phyloP scores from a whole-genome alignment of 2,329 filamentous ascomycete species.

The Colletotrichum endophyticum region DNA sequence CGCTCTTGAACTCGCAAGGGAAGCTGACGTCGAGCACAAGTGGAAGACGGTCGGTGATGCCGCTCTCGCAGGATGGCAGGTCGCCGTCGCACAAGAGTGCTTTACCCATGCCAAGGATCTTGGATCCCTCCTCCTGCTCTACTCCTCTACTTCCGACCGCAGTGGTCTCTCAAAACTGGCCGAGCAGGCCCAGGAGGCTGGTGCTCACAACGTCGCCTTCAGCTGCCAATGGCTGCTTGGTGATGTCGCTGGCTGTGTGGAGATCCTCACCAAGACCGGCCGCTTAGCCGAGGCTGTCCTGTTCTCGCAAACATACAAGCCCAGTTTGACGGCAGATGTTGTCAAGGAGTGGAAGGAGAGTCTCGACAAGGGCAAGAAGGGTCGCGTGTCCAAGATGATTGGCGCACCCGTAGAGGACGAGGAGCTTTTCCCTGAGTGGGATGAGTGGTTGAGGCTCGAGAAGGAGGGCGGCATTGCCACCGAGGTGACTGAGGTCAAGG shows the following conservation, averaged over 20 bases:
- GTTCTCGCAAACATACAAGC: slow-evolving; percentile 95
- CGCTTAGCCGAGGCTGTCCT: slow-evolving; percentile 85
- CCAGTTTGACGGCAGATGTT: slow-evolving; percentile 71
- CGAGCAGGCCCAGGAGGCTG: slow-evolving; percentile 74
- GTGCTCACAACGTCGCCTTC: slow-evolving; percentile 92
- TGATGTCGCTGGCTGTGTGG: slow-evolving; percentile 81
- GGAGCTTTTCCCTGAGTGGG: slow-evolving; percentile 96
- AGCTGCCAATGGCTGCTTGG: slow-evolving; percentile 87
- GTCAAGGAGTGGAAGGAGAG: slow-evolving; percentile 82
- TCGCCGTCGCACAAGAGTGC: slow-evolving; percentile 88
- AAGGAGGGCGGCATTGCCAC: slow-evolving; percentile 63
- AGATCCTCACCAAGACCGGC: slow-evolving; percentile 79
- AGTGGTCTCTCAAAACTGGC: slow-evolving; percentile 77
- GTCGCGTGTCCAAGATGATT: slow-evolving; percentile 81
- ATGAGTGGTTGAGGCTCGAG: slow-evolving; percentile 85
- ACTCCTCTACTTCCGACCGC: slow-evolving; percentile 83
- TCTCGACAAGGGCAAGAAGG: slow-evolving; percentile 85
- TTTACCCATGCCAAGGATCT: slow-evolving; percentile 91
- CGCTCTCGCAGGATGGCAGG: slow-evolving; percentile 84
- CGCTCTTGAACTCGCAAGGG: slow-evolving; percentile 81
- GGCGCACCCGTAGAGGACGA: slow-evolving; percentile 82
- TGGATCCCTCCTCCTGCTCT: slow-evolving; percentile 84
- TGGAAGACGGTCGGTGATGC: slow-evolving; percentile 98
- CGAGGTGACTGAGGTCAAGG: slow-evolving; percentile 27
- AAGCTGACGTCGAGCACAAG: slow-evolving; percentile 91